Base-by-base conservation (phyloP, 345 rosid genomes). In the Gossypium turneri region DNA sequence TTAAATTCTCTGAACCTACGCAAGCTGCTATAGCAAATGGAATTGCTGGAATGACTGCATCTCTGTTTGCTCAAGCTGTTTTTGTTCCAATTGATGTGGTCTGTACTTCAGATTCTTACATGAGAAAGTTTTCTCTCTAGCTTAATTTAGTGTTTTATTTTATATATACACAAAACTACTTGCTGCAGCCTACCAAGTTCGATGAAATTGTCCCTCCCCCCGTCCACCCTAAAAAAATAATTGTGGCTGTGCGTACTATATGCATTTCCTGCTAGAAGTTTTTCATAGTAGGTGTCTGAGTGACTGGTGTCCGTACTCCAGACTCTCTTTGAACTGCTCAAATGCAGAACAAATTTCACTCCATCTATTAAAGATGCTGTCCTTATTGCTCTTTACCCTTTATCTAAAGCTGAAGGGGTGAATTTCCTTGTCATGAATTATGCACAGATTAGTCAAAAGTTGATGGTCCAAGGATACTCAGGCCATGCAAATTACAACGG, bases 391-490 rank as follows among this genome's bases (percentile, higher is more conserved):
- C 47, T 27, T 55, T 41, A 16, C 9, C 19, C 7, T 45, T 24
- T 44, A 38, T 5, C 51, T 9, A 45, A 60, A 59, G 34, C 15
- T 9, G 67, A 13, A 59, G 45, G 45, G 41, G 25, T 53, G 12
- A 29, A 27, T 44, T 58, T 44, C 50, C 6, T 79, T 44, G 63
- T 41, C 62, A 59, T 79, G 44, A 19, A 56, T 38, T 61, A 25
- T 83, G 44, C 43, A 56, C 92, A 95, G 99, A 85, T 95, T 64
- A 95, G 99, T 81, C 99, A 95, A 75, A 95, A 88, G 86, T 83
- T 95, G 87, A 95, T 95, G 99, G 99, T 95, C 3, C 98, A 95
- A 83, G 99, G 99, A 74, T 95, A 95, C 79, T 91, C 98, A 10
- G 99, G 96, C 17, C 97, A 91, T 72, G 88, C 90, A 51, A 90